These are phyloP conservation scores for Boletus patriciae DNA, from an alignment of 768 basidiomycete genomes.

Conservation along the genomic window DNA sequence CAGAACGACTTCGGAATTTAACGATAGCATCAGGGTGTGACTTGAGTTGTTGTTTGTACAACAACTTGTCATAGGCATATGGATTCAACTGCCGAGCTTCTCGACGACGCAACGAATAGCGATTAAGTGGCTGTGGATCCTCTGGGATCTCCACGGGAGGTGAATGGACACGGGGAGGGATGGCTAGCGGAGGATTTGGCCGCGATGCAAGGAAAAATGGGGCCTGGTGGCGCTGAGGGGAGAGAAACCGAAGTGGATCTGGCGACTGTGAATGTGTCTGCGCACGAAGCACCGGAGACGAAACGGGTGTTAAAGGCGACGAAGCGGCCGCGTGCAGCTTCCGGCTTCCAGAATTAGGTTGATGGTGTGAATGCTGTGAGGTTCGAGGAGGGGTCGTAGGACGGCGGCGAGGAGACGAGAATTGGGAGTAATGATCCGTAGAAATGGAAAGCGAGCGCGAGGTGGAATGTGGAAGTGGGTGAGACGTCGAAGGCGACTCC, in stretches of 20 bases:
- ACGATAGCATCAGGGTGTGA: constrained; percentile 68
- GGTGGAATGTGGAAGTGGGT: not conserved
- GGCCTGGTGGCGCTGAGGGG: constrained; percentile 2
- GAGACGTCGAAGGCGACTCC: constrained; percentile 1
- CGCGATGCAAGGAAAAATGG: not conserved
- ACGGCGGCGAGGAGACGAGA: constrained; percentile 15
- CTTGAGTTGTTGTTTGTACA: constrained; percentile 53
- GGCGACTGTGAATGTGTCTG: constrained; percentile 18
- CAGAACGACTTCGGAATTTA: constrained; percentile 41
- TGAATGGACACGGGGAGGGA: not conserved
- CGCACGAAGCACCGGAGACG: constrained; percentile 11
- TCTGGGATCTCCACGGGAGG: constrained; percentile 12
- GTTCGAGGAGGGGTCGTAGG: constrained; percentile 21
- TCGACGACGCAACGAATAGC: constrained; percentile 60
- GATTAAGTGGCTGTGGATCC: constrained; percentile 22
- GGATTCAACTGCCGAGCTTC: constrained; percentile 58
- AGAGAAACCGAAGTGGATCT: constrained; percentile 23
- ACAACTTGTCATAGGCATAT: constrained; percentile 53
- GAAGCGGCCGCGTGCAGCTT: not conserved
- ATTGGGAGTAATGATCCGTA: constrained; percentile 9
- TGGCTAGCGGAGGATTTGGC: not conserved
- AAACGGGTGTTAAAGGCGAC: constrained; percentile 26
- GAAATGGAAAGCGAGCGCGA: constrained; percentile 19
- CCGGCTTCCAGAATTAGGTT: not conserved
- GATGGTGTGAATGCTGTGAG: constrained; percentile 10